Base-by-base conservation (phyloP, 1,284 basidiomycete genomes). In the Vanrija sp. region DNA sequence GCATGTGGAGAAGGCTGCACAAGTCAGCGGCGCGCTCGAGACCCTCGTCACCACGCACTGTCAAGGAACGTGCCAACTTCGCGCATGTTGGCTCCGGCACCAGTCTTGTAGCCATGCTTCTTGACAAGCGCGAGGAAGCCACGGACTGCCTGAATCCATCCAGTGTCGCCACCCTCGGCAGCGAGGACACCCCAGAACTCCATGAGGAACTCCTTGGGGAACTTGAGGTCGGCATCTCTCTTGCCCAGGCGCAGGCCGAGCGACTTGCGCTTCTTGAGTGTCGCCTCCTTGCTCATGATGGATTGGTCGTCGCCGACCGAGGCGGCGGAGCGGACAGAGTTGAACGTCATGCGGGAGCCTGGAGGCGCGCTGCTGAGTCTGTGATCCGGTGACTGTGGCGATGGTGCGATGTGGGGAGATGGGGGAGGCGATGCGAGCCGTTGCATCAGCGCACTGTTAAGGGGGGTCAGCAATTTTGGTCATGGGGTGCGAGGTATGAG, bases 31-130 rank as follows among this genome's bases (percentile, higher is more conserved):
- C 0, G 15, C 16, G 27, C 12, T 39, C 3, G 12, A 3, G 20
- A 22, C 41, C 15, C 0, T 35, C 7, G n/a, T 25, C 15, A 15
- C 8, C 10, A 61, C 70, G 57, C 45, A 71, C 70, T 63, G 20
- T 74, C 69, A 6, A 73, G 56, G 7, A 76, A 50, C 12, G 60
- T 61, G 0, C 69, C 64, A 18, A 76, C 65, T 47, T 73, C 71
- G 25, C 56, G 62, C 47, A 76, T 53, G 54, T 74, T 76, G 43
- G 70, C 45, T 3, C 71, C 70, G 3, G 61, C 59, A 1, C 65
- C 57, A 9, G 73, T 75, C 61, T 73, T 74, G 38, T 69, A 73
- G 5, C 72, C 74, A 59, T 69, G 71, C 53, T 71, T 72, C 35
- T 54, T 45, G 45, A 72, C 59, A 15, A 67, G 49, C 6, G 65